phyloP scores from a whole-genome alignment of 2,329 filamentous ascomycete genomes.

The Colletotrichum euphorbiae region DNA sequence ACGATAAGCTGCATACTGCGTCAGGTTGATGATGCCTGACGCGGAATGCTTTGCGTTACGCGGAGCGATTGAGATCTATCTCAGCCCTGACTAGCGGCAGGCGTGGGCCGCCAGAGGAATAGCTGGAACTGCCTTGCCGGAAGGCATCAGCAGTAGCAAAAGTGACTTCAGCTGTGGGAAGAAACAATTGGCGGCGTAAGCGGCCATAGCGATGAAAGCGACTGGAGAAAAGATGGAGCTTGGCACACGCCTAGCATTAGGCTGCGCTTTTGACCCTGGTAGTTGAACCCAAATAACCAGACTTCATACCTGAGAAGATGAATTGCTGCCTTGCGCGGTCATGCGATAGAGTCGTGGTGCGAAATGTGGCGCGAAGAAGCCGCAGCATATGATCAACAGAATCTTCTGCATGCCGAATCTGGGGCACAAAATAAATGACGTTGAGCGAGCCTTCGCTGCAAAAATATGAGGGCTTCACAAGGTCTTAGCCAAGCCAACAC shows the following conservation, averaged over 20 bases:
- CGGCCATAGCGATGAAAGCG: no score
- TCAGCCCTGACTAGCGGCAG: background rate
- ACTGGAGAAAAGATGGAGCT: background rate
- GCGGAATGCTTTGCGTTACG: no score
- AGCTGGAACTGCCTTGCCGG: background rate
- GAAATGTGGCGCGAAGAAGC: background rate
- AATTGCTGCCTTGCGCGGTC: conserved; percentile 3
- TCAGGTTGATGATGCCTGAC: no score
- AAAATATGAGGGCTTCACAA: no score
- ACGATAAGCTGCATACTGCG: background rate
- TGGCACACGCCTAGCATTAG: background rate
- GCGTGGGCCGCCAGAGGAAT: background rate
- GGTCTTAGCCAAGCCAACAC: no score
- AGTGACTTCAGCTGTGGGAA: background rate
- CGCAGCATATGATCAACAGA: background rate
- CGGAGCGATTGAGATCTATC: background rate
- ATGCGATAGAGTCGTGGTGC: background rate
- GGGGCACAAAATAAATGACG: no score
- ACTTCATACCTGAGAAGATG: background rate
- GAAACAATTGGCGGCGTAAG: background rate
- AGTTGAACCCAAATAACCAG: background rate
- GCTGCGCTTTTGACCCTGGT: background rate
- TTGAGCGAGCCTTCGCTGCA: background rate
- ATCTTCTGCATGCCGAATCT: no score
- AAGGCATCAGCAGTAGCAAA: background rate